Evolutionary conservation across 23 red algal genomes (phyloP).

Genomic region (Gracilariopsis chorda): DNA sequence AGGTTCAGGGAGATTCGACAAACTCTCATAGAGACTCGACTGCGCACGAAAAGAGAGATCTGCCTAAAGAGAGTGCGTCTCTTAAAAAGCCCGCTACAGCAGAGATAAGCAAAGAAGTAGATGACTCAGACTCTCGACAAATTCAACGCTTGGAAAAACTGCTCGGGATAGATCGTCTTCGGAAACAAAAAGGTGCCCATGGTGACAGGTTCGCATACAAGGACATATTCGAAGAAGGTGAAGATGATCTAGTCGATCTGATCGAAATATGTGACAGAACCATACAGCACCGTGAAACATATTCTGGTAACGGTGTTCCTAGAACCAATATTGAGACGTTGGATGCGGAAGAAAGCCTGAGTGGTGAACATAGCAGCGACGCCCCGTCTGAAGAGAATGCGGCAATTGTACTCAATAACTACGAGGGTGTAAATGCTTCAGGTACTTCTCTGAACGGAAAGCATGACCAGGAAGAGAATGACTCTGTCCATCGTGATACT

Average conservation of each 20-base stretch:
- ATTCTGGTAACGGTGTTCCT: background rate
- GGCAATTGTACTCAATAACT: background rate
- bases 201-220: conserved; percentile 23
- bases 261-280: conserved; percentile 35
- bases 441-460: background rate
- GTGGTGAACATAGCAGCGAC: background rate
- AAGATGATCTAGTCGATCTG: conserved; percentile 36
- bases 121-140: conserved; percentile 20
- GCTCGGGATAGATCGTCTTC: conserved; percentile 26
- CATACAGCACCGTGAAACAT: background rate
- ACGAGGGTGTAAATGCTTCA: background rate
- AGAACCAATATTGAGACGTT: background rate
- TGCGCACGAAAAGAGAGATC: background rate
- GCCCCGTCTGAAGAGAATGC: conserved; percentile 11
- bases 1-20: background rate
- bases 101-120: background rate
- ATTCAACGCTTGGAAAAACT: conserved; percentile 31
- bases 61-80: background rate
- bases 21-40: background rate
- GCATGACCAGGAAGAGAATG: background rate
- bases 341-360: background rate
- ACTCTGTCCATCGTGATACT: background rate
- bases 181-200: background rate
- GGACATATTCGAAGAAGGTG: conserved; percentile 33
- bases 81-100: background rate